Evolutionary conservation across 2,329 filamentous ascomycete species (phyloP).

Genomic region (Colletotrichum somersetense): DNA sequence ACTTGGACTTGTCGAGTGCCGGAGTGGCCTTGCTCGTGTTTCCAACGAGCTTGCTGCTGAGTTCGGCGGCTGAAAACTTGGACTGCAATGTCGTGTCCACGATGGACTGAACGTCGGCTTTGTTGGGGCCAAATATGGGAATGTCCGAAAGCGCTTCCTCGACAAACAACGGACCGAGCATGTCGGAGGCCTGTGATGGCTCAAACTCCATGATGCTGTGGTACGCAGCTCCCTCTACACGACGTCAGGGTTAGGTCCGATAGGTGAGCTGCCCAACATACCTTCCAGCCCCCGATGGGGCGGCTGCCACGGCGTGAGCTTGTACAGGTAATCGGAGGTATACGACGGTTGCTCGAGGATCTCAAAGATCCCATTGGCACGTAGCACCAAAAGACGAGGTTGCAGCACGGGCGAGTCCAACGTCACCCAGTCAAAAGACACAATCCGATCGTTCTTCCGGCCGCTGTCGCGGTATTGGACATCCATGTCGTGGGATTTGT

Average conservation of each 20-base stretch:
- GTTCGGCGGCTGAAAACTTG: constrained; percentile 31
- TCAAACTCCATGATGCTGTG: constrained; percentile 71
- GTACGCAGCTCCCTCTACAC: constrained; percentile 63
- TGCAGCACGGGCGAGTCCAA: constrained; percentile 67
- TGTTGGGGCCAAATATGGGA: constrained; percentile 69
- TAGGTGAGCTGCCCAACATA: constrained; percentile 47
- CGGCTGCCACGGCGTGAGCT: constrained; percentile 71
- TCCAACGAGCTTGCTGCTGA: constrained; percentile 22
- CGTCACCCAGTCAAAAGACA: constrained; percentile 77
- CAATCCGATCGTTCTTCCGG: constrained; percentile 70
- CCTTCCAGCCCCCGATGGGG: constrained; percentile 70
- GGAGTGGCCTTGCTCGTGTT: constrained; percentile 48
- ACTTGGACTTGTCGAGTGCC: constrained; percentile 56
- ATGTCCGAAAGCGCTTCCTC: constrained; percentile 66
- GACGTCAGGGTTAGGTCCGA: constrained; percentile 45
- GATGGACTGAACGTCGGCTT: constrained; percentile 56
- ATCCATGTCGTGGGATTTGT: constrained; percentile 72
- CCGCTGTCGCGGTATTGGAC: constrained; percentile 66
- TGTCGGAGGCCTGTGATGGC: constrained; percentile 62
- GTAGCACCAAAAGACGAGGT: constrained; percentile 70
- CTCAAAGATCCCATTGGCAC: constrained; percentile 71
- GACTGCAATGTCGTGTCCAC: constrained; percentile 40
- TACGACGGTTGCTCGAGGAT: constrained; percentile 72
- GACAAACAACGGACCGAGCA: constrained; percentile 67
- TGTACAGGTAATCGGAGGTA: constrained; percentile 69